Evolutionary conservation across 192 early-diverging fungal species (phyloP).

Genomic region (Mortierella antarctica): DNA sequence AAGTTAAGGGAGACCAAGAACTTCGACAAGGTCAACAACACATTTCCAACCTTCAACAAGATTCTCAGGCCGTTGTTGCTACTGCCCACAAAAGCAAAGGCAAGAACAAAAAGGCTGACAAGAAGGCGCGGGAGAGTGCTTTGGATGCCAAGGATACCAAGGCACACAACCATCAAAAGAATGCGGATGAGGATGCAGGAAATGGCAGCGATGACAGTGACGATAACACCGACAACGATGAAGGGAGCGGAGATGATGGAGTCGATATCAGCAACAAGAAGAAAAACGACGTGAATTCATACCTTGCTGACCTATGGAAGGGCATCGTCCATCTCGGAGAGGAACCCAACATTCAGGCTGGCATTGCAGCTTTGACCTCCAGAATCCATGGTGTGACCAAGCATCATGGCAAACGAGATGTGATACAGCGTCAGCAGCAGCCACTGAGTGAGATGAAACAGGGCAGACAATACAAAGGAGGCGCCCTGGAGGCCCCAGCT

Average conservation of each 20-base stretch:
- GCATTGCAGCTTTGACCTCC: slow-evolving; percentile 7
- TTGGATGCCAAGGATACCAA: not conserved
- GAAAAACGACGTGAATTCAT: not conserved
- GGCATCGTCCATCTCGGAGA: slow-evolving; percentile 8
- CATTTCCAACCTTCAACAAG: too few species aligned
- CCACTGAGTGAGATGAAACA: too few species aligned
- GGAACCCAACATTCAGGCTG: slow-evolving; percentile 6
- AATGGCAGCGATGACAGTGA: not conserved
- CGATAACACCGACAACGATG: not conserved
- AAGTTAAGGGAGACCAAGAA: too few species aligned
- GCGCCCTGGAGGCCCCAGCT: too few species aligned
- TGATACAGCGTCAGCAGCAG: too few species aligned
- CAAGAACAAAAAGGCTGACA: not conserved
- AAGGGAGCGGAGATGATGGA: not conserved
- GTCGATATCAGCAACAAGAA: not conserved
- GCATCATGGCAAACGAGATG: not conserved
- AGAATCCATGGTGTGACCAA: not conserved
- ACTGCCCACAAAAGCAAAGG: not conserved
- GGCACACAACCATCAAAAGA: not conserved
- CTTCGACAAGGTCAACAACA: too few species aligned
- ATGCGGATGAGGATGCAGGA: not conserved
- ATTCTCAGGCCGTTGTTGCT: too few species aligned
- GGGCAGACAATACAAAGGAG: too few species aligned
- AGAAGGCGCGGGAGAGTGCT: not conserved
- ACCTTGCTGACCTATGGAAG: slow-evolving; percentile 15